Conservation (phyloP, 805 yeast genomes). For the Starmerella vaccinii region DNA sequence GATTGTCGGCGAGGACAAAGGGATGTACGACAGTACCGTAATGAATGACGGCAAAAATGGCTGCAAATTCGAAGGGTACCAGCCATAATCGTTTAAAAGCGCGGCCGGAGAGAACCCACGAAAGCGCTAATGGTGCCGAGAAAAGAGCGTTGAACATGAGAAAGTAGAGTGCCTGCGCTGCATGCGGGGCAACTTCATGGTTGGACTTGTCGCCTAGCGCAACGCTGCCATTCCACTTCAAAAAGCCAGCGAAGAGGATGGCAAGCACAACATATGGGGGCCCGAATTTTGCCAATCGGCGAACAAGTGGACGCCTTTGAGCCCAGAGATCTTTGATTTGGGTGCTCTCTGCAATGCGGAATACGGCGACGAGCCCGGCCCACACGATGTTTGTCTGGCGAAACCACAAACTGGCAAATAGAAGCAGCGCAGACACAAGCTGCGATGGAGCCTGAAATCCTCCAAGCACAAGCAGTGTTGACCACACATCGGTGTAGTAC, state of each 20-base stretch:
- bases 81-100: neutral
- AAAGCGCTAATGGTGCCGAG: slow-evolving; percentile 66
- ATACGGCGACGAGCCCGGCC: slow-evolving; percentile 46
- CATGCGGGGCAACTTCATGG: slow-evolving; percentile 60
- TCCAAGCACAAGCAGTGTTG: slow-evolving; percentile 57
- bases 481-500: slow-evolving; percentile 92
- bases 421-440: slow-evolving; percentile 42
- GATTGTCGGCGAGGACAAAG: slow-evolving; percentile 81
- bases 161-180: slow-evolving; percentile 77
- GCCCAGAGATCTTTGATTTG: neutral
- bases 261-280: slow-evolving; percentile 30
- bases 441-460: slow-evolving; percentile 29
- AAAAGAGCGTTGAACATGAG: slow-evolving; percentile 51
- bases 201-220: slow-evolving; percentile 87
- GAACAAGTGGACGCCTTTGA: neutral
- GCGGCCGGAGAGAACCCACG: slow-evolving; percentile 5
- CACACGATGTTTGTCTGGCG: slow-evolving; percentile 90
- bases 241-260: slow-evolving; percentile 44
- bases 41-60: slow-evolving; percentile 17
- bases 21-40: slow-evolving; percentile 67
- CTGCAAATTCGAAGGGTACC: slow-evolving; percentile 13
- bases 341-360: neutral
- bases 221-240: slow-evolving; percentile 65
- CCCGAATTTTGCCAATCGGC: neutral
- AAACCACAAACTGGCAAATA: slow-evolving; percentile 56